A percentile compares a stretch with the other conserved stretches of the same genome.
These are phyloP conservation scores for Scutellaria baicalensis DNA, from an alignment of 257 asterid genomes.

Conservation along the genomic window DNA sequence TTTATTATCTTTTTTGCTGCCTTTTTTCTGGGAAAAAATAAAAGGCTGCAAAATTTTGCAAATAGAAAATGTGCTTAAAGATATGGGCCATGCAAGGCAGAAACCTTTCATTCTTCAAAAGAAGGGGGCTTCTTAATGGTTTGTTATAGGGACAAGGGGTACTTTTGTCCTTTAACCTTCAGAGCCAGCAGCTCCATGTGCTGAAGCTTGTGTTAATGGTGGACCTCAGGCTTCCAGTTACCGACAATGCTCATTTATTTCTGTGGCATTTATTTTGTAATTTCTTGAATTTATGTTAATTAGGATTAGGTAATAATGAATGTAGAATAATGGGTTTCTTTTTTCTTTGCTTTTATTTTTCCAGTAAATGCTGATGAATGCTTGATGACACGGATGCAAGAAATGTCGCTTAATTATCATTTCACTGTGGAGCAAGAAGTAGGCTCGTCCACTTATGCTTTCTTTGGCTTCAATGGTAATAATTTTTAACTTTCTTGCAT, in stretches of 20 bases:
- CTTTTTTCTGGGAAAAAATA: constrained; percentile 8
- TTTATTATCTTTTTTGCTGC: constrained; percentile 18
- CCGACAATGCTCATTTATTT: constrained; percentile 31
- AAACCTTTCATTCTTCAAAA: constrained; percentile 19
- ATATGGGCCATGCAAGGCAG: constrained; percentile 12
- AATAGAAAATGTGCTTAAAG: constrained; percentile 3
- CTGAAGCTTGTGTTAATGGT: constrained; percentile 22
- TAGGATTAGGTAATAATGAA: neutral
- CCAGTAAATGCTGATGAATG: constrained; percentile 93
- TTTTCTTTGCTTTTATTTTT: neutral
- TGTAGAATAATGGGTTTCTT: no score
- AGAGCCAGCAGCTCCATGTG: constrained; percentile 41
- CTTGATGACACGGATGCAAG: constrained; percentile 97
- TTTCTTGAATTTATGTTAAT: neutral
- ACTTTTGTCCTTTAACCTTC: constrained; percentile 20
- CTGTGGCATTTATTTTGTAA: constrained; percentile 1
- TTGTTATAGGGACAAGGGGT: constrained; percentile 23
- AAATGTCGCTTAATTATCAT: constrained; percentile 94
- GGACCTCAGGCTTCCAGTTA: constrained; percentile 28
- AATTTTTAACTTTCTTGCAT: neutral
- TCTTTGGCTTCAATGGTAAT: constrained; percentile 92
- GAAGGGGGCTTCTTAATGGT: constrained; percentile 2
- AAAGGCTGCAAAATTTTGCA: constrained; percentile 15
- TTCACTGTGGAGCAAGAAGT: constrained; percentile 97
- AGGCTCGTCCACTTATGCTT: constrained; percentile 85